These are phyloP conservation scores for Tripterygium wilfordii DNA, from an alignment of 177 flowering plant genomes.

Conservation along the genomic window DNA sequence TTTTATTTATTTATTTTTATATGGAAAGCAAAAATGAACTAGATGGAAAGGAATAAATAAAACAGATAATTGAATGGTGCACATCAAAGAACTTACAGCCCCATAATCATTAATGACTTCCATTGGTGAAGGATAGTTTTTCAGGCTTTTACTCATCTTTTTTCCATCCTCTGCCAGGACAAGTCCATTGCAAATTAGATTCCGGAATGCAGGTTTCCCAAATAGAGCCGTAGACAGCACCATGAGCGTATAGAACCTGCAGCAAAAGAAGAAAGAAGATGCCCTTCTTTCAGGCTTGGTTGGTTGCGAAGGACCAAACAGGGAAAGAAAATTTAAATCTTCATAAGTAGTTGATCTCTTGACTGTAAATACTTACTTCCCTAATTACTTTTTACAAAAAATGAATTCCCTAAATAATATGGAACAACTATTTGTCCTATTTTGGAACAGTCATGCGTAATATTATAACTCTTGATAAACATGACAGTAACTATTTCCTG, in stretches of 20 bases:
- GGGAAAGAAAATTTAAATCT: no score
- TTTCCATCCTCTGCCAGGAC: slow-evolving; percentile 96
- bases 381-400: no score
- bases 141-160: slow-evolving; percentile 92
- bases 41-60: neutral
- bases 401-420: no score
- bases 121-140: slow-evolving; percentile 84
- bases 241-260: slow-evolving; percentile 98
- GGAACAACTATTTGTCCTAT: no score
- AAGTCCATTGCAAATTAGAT: slow-evolving; percentile 96
- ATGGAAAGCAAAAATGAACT: neutral
- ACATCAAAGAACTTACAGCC: slow-evolving; percentile 59
- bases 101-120: slow-evolving; percentile 89
- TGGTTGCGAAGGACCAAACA: no score
- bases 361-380: no score
- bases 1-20: no score
- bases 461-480: no score
- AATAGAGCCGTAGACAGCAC: slow-evolving; percentile 94
- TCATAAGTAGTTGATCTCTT: no score
- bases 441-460: no score
- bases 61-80: neutral
- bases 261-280: slow-evolving; percentile 2
- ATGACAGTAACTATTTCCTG: no score
- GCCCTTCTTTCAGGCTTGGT: no score
- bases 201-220: slow-evolving; percentile 92